phyloP scores from a whole-genome alignment of 495 filamentous ascomycete species.

The Cercophora samala region DNA sequence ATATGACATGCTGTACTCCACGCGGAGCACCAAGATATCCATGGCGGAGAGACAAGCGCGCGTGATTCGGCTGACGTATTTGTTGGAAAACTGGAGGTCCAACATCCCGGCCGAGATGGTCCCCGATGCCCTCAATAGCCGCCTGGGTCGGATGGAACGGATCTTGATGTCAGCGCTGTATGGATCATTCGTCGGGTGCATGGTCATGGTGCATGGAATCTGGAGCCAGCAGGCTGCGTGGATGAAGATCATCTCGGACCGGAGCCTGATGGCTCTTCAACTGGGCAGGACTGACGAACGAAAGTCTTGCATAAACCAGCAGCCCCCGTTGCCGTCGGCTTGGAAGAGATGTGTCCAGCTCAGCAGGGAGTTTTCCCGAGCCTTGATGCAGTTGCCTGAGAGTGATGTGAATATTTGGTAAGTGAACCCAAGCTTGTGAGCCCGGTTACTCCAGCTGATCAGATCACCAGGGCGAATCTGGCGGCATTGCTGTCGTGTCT shows the following conservation, averaged over 20 bases:
- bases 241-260: slow-evolving; percentile 21
- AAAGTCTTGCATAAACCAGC: slow-evolving; percentile 19
- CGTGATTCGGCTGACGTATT: slow-evolving; percentile 18
- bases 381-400: slow-evolving; percentile 19
- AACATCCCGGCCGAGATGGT: slow-evolving; percentile 27
- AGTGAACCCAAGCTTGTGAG: slow-evolving; percentile 3
- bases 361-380: slow-evolving; percentile 26
- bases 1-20: slow-evolving; percentile 33
- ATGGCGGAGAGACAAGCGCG: slow-evolving; percentile 20
- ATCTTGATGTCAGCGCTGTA: slow-evolving; percentile 28
- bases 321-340: slow-evolving; percentile 20
- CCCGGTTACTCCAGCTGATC: neutral
- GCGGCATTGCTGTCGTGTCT: slow-evolving; percentile 32
- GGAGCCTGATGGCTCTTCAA: slow-evolving; percentile 13
- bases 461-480: slow-evolving; percentile 24
- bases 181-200: slow-evolving; percentile 28
- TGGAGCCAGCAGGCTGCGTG: slow-evolving; percentile 29
- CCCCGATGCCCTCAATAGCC: slow-evolving; percentile 20
- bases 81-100: slow-evolving; percentile 29
- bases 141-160: slow-evolving; percentile 21
- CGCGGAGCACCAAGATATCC: slow-evolving; percentile 27
- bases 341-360: slow-evolving; percentile 28
- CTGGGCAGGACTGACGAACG: slow-evolving; percentile 13
- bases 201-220: slow-evolving; percentile 28
- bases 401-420: slow-evolving; percentile 31